Conservation (phyloP, 2,329 filamentous ascomycete species). For the Pseudogymnoascus sp. region DNA sequence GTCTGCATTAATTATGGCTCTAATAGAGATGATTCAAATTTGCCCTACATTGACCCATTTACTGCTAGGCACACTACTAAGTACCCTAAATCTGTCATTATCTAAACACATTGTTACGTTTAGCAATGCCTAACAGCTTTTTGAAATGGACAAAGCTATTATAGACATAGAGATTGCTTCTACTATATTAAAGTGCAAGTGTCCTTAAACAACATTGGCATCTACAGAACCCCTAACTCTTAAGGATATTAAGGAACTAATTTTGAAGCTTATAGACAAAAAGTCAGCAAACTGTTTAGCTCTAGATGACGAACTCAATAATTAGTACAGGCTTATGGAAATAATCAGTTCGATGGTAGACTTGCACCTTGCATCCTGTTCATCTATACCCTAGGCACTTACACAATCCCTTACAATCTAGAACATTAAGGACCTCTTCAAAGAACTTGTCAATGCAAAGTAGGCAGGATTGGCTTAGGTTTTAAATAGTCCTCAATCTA, state of each 20-base stretch:
- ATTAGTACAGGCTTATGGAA: not conserved
- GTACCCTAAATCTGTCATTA: slow-evolving; percentile 10
- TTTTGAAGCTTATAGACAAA: slow-evolving; percentile 11
- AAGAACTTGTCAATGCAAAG: not conserved
- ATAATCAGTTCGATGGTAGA: not conserved
- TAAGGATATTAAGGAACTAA: slow-evolving; percentile 9
- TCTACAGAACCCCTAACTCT: not conserved
- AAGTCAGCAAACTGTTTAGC: not conserved
- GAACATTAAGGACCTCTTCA: not conserved
- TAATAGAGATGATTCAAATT: slow-evolving; percentile 16
- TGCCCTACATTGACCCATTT: not conserved
- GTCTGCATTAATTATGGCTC: not conserved
- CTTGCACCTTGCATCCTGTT: not conserved
- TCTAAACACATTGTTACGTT: not conserved
- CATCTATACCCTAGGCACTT: not conserved
- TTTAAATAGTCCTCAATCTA: not conserved
- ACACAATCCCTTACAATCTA: not conserved
- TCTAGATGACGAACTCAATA: not conserved
- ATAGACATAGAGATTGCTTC: not conserved
- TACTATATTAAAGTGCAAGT: not conserved
- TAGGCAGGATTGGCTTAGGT: not conserved
- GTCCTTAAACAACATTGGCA: not conserved
- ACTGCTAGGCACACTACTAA: not conserved
- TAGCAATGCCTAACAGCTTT: not conserved
- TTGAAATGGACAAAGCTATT: not conserved